Base-by-base conservation (phyloP, 768 basidiomycete genomes). In the Guyanaporus albipodus region DNA sequence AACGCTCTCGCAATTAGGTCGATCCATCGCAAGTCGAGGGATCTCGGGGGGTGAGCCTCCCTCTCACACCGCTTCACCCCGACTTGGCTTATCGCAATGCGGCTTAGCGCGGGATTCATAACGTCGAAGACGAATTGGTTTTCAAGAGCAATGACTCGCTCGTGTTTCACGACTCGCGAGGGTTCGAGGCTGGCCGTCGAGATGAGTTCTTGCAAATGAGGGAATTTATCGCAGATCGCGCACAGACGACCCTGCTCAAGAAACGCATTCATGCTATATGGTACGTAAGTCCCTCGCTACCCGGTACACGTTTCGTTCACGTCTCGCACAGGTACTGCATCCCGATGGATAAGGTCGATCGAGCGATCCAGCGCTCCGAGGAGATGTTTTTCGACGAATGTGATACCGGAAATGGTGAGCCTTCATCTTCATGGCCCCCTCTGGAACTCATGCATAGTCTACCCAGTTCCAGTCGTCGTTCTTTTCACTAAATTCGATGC, bases 251-350 rank as follows among this genome's bases (percentile, higher is more conserved):
- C 2, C 2, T 10, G 15, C 45, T 50, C 35, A 27, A 50, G 18
- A 40, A 50, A 12, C 44, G 38, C 11, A 24, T 50, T 22, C 49
- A 50, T 3, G 45, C 23, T 15, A 50, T 50, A 41, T 47, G 48
- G 48, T 45, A 17, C 6, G 11, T 3, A 6, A 0, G 10, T 11
- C 5, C 4, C 10, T 11, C 11, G 19, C 6, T 1, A 19, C 10
- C 11, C 10, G 10, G 10, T 14, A 21, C 12, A 28, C 7, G 6
- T 6, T 6, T 19, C 12, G 7, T 5, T 14, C 19, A 14, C 7
- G 18, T 14, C 14, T 36, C 10, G 6, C 12, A 2, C 22, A 43
- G 42, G 42, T 43, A 43, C 8, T 36, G 33, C 26, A 44, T 44
- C n/a, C 35, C 44, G 8, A 44, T 44, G 44, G 44, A 44, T 7